A percentile compares a stretch with the other conserved stretches of the same genome.
phyloP scores from a whole-genome alignment of 1,139 yeast species.

The Yamadazyma trypodendri region DNA sequence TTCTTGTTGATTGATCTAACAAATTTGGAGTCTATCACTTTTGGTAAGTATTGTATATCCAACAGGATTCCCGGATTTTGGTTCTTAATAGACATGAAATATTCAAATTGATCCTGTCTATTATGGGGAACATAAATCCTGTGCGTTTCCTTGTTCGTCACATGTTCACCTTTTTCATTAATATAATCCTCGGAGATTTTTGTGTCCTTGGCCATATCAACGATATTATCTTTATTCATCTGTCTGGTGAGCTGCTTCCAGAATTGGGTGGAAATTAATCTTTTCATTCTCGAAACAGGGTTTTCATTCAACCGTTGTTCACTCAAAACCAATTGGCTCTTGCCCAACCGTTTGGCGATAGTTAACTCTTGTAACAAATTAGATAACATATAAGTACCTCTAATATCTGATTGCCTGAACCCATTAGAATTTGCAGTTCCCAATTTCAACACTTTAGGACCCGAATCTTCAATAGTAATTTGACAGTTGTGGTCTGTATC shows the following conservation, averaged over 20 bases:
- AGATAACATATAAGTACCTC: constrained; percentile 91
- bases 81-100: constrained; percentile 55
- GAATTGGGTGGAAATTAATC: constrained; percentile 75
- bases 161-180: constrained; percentile 32
- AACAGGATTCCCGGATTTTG: constrained; percentile 58
- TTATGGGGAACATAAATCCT: constrained; percentile 76
- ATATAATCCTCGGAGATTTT: constrained; percentile 63
- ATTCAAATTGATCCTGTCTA: constrained; percentile 72
- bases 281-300: constrained; percentile 75
- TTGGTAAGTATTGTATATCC: constrained; percentile 73
- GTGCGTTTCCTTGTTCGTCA: constrained; percentile 46
- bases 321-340: constrained; percentile 74
- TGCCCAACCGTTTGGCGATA: constrained; percentile 78
- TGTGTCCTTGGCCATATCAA: constrained; percentile 78
- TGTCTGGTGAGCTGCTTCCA: constrained; percentile 81
- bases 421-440: constrained; percentile 89
- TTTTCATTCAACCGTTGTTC: constrained; percentile 84
- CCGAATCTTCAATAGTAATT: constrained; percentile 88
- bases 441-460: constrained; percentile 82
- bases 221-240: constrained; percentile 58
- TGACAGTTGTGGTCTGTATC: constrained; percentile 87
- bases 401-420: constrained; percentile 63
- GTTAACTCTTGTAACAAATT: constrained; percentile 88
- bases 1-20: constrained; percentile 74
- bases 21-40: constrained; percentile 62